These are phyloP conservation scores for Fusarium verticillioides DNA, from an alignment of 2,329 filamentous ascomycete genomes.

Conservation along the genomic window DNA sequence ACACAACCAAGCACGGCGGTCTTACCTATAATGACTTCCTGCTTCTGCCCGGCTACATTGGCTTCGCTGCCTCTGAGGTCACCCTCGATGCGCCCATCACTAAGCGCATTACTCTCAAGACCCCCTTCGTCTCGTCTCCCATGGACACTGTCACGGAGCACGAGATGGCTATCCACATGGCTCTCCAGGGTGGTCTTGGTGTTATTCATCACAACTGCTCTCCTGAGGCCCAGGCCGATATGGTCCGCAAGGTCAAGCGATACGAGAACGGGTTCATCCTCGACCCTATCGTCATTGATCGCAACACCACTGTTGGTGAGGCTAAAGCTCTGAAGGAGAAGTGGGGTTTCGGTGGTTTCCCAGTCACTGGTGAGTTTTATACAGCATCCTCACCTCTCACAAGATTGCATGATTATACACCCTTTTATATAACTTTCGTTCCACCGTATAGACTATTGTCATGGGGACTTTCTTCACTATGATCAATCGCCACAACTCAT, in stretches of 20 bases:
- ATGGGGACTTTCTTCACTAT: slow-evolving; percentile 73
- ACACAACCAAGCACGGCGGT: slow-evolving; percentile 91
- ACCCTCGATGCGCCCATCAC: slow-evolving; percentile 90
- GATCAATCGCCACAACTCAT: slow-evolving; percentile 43
- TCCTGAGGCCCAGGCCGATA: slow-evolving; percentile 95
- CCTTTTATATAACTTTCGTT: slow-evolving; percentile 99
- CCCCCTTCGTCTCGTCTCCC: slow-evolving; percentile 94
- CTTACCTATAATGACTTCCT: slow-evolving; percentile 99
- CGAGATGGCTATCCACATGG: slow-evolving; percentile 99
- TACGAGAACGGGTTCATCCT: slow-evolving; percentile 99
- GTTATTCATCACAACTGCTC: slow-evolving; percentile 99
- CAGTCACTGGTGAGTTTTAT: slow-evolving; percentile 87
- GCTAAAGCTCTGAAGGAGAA: slow-evolving; percentile 94
- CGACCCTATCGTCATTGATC: slow-evolving; percentile 91
- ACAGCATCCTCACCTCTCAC: slow-evolving; percentile 6
- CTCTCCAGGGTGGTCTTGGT: slow-evolving; percentile 85
- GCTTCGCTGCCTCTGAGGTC: slow-evolving; percentile 93
- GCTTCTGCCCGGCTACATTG: slow-evolving; percentile 95
- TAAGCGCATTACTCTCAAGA: slow-evolving; percentile 95
- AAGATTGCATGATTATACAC: slow-evolving; percentile 80
- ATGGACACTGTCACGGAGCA: slow-evolving; percentile 99
- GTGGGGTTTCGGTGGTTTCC: slow-evolving; percentile 98
- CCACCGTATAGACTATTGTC: slow-evolving; percentile 91
- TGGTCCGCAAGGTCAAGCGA: slow-evolving; percentile 99
- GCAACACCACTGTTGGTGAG: slow-evolving; percentile 88